Evolutionary conservation across 345 rosid genomes (phyloP).

Genomic region (Salix purpurea): DNA sequence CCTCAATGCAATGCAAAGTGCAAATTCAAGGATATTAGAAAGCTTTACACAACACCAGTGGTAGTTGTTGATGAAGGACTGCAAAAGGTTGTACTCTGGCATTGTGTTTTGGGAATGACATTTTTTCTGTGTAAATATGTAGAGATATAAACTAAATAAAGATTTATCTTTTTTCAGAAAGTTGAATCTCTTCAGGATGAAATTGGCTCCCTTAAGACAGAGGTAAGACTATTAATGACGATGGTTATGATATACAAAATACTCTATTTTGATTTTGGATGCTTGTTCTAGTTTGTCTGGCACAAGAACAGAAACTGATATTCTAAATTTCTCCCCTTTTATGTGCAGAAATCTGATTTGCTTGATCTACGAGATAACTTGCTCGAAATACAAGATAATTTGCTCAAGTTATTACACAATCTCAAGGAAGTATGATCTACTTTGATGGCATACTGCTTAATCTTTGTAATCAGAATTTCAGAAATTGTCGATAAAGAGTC

Average conservation of each 20-base stretch:
- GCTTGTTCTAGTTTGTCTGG: neutral
- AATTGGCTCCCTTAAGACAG: conserved; percentile 7
- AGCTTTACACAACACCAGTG: conserved; percentile 5
- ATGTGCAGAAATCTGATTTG: conserved; percentile 5
- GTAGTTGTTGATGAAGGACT: neutral
- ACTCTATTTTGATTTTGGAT: neutral
- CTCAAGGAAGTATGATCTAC: neutral
- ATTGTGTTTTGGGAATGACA: neutral
- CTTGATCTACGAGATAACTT: conserved; percentile 1
- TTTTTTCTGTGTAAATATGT: neutral
- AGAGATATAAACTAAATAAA: neutral
- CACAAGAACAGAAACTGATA: neutral
- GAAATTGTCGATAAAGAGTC: too few species aligned
- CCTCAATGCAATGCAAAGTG: conserved; percentile 10
- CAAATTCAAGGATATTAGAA: neutral
- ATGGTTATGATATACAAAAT: neutral
- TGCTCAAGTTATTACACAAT: neutral
- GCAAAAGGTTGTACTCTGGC: neutral
- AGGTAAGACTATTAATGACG: neutral
- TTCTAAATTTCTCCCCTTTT: neutral
- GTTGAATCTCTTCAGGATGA: conserved; percentile 6
- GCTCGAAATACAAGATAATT: conserved; percentile 7
- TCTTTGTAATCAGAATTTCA: too few species aligned
- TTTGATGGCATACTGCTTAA: neutral
- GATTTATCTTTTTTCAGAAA: neutral